phyloP scores from a whole-genome alignment of 1,139 yeast species.

The Suhomyces wounanorum region DNA sequence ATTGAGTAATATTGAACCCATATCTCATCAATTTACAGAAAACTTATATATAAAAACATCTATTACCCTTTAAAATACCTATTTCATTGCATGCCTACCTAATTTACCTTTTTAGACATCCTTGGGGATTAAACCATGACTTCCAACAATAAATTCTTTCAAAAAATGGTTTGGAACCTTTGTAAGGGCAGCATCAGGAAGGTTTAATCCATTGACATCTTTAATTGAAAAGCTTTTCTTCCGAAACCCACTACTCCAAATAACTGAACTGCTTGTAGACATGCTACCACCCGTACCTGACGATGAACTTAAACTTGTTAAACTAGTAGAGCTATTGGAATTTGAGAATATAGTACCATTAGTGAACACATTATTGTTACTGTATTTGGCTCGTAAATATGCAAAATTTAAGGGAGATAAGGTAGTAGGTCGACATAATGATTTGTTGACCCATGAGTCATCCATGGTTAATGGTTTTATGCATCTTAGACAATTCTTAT shows the following conservation, averaged over 20 bases:
- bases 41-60: not conserved
- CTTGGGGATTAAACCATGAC: slow-evolving; percentile 45
- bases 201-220: slow-evolving; percentile 20
- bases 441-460: slow-evolving; percentile 56
- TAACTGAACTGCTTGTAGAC: slow-evolving; percentile 2
- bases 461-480: slow-evolving; percentile 55
- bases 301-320: slow-evolving; percentile 21
- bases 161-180: slow-evolving; percentile 41
- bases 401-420: slow-evolving; percentile 34
- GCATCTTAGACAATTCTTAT: slow-evolving; percentile 58
- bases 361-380: slow-evolving; percentile 8
- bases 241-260: slow-evolving; percentile 13
- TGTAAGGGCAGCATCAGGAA: slow-evolving; percentile 34
- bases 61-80: not conserved
- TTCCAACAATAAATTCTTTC: slow-evolving; percentile 44
- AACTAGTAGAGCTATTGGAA: slow-evolving; percentile 21
- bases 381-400: slow-evolving; percentile 26
- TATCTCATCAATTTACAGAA: not conserved
- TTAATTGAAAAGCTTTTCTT: slow-evolving; percentile 21
- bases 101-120: slow-evolving; percentile 16
- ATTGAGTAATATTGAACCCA: not conserved
- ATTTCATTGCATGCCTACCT: not conserved
- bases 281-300: slow-evolving; percentile 6
- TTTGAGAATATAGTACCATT: slow-evolving; percentile 12
- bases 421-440: slow-evolving; percentile 46